Percentiles rank a stretch among this genome's conserved stretches.
Evolutionary conservation across 2,329 filamentous ascomycete genomes (phyloP).

Genomic region (Trichoderma harzianum): DNA sequence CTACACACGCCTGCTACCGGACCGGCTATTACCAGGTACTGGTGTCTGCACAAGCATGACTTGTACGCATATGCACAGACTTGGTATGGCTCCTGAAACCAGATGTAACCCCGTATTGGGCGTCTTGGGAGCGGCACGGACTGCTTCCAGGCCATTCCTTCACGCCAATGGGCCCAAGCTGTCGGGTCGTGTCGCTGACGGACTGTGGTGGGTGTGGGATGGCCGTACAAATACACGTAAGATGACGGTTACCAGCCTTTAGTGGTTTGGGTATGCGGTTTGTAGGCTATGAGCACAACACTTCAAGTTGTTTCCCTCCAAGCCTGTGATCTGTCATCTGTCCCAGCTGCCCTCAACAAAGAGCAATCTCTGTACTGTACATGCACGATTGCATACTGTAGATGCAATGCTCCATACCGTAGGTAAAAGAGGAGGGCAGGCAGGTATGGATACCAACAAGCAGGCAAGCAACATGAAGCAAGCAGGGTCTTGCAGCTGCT

Average conservation of each 20-base stretch:
- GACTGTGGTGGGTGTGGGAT: background rate
- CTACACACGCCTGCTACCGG: background rate
- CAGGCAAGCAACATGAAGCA: background rate
- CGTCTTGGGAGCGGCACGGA: background rate
- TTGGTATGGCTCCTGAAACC: background rate
- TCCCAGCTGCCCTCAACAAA: background rate
- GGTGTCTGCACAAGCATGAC: background rate
- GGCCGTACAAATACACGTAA: background rate
- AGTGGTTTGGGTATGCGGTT: background rate
- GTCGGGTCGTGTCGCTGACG: constrained; percentile 9
- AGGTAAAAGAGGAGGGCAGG: background rate
- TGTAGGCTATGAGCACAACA: background rate
- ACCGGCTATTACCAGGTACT: background rate
- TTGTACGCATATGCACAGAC: background rate
- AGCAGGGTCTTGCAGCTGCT: background rate
- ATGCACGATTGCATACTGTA: background rate
- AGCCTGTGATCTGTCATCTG: background rate
- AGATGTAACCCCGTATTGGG: background rate
- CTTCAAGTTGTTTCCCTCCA: background rate
- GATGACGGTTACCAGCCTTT: background rate
- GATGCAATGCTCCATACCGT: background rate
- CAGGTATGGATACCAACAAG: background rate
- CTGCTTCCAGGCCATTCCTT: background rate
- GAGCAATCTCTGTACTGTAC: background rate
- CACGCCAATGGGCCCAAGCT: constrained; percentile 8